These are phyloP conservation scores for Hamamelis virginiana DNA, from an alignment of 164 flowering plant genomes.

Conservation along the genomic window DNA sequence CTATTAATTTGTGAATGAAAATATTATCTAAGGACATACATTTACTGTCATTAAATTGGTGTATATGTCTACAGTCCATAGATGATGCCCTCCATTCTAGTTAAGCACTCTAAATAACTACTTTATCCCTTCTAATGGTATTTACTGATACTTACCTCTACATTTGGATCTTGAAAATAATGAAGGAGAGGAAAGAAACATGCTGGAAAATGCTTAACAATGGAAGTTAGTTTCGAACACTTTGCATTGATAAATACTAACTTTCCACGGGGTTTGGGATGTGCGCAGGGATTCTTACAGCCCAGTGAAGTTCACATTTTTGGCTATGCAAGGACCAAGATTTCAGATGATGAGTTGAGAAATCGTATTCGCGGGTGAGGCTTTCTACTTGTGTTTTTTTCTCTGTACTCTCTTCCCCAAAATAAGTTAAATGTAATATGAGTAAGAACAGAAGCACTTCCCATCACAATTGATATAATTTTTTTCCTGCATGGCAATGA, in stretches of 20 bases:
- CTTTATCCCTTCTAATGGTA: too few species aligned
- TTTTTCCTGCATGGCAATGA: not conserved
- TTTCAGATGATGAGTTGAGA: conserved; percentile 76
- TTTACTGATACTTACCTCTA: too few species aligned
- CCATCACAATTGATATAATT: not conserved
- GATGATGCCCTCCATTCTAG: too few species aligned
- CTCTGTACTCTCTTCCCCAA: not conserved
- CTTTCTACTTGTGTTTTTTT: conserved; percentile 9
- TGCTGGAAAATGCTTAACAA: not conserved
- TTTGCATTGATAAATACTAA: conserved; percentile 8
- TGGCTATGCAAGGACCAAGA: conserved; percentile 92
- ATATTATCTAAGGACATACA: too few species aligned
- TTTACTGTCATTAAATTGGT: too few species aligned
- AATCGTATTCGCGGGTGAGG: conserved; percentile 78
- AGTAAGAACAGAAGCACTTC: not conserved
- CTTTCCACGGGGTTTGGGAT: conserved; percentile 7
- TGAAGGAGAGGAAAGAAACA: not conserved
- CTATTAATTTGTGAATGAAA: too few species aligned
- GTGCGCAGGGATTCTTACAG: conserved; percentile 69
- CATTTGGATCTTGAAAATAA: not conserved
- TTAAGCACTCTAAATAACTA: too few species aligned
- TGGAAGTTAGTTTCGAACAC: not conserved
- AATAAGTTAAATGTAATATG: not conserved
- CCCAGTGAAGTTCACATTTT: conserved; percentile 83
- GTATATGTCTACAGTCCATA: too few species aligned